phyloP scores from a whole-genome alignment of 2,329 filamentous ascomycete genomes.

The Talaromyces sp. region DNA sequence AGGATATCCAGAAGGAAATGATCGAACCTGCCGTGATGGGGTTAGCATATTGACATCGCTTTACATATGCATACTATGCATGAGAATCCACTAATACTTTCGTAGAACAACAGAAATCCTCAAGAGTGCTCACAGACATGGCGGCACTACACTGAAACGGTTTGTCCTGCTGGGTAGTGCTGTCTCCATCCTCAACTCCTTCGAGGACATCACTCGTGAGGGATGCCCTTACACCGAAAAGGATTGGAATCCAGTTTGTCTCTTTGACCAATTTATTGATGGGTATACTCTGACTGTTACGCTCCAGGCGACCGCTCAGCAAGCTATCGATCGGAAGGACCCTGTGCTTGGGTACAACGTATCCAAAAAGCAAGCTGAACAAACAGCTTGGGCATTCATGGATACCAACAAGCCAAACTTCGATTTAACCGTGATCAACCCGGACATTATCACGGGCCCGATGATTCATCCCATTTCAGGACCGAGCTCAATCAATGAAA shows the following conservation, averaged over 20 bases:
- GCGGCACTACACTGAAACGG: constrained; percentile 18
- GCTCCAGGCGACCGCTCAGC: background rate
- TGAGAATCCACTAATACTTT: background rate
- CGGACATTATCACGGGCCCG: constrained; percentile 25
- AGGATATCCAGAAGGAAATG: background rate
- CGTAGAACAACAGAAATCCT: background rate
- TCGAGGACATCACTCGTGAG: constrained; percentile 21
- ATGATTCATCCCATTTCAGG: constrained; percentile 24
- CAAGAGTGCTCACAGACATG: background rate
- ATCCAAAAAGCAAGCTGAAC: background rate
- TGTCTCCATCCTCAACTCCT: constrained; percentile 29
- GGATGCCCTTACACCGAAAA: constrained; percentile 27
- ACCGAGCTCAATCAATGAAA: constrained; percentile 23
- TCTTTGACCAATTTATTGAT: background rate
- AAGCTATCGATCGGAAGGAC: background rate
- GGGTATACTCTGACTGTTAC: background rate
- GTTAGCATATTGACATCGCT: background rate
- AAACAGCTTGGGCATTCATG: background rate
- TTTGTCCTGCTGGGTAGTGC: constrained; percentile 38
- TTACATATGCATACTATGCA: too few relatives aligned
- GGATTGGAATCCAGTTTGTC: constrained; percentile 20
- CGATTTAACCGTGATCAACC: constrained; percentile 6
- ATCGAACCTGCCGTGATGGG: background rate
- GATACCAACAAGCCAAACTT: background rate
- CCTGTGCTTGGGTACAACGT: background rate